phyloP scores from a whole-genome alignment of 1,284 basidiomycete genomes.

The Gomphus sp. region DNA sequence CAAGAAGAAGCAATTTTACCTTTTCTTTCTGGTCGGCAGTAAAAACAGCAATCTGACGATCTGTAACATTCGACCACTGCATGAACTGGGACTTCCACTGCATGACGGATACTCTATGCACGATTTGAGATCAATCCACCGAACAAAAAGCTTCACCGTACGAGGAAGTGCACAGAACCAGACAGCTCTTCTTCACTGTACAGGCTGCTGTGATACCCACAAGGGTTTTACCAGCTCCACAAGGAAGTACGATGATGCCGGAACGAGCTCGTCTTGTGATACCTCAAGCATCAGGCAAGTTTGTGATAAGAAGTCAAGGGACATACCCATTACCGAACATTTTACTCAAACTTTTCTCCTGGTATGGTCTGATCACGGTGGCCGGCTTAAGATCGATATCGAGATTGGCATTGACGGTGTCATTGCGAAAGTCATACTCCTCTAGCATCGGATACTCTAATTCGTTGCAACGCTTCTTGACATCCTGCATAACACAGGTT shows the following conservation, averaged over 20 bases:
- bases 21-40: conserved; percentile 96
- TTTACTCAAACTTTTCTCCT: conserved; percentile 94
- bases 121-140: conserved; percentile 8
- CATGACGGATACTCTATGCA: conserved; percentile 85
- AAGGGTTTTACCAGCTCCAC: conserved; percentile 97
- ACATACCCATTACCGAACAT: conserved; percentile 96
- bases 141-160: conserved; percentile 31
- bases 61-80: conserved; percentile 95
- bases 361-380: conserved; percentile 93
- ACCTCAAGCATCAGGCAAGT: conserved; percentile 1
- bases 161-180: conserved; percentile 97
- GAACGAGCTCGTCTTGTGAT: conserved; percentile 79
- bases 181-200: conserved; percentile 97
- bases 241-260: conserved; percentile 97
- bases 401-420: conserved; percentile 87
- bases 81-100: conserved; percentile 98
- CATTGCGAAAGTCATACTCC: conserved; percentile 97
- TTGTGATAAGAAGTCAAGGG: conserved; percentile 4
- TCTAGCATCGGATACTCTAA: conserved; percentile 95
- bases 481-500: conserved; percentile 44
- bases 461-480: conserved; percentile 90
- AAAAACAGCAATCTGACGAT: conserved; percentile 91
- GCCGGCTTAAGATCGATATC: conserved; percentile 97
- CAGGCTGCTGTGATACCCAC: conserved; percentile 99
- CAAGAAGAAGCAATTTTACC: conserved; percentile 28